Base-by-base conservation (phyloP, 306 rosid genomes). In the Macrotyloma uniflorum region DNA sequence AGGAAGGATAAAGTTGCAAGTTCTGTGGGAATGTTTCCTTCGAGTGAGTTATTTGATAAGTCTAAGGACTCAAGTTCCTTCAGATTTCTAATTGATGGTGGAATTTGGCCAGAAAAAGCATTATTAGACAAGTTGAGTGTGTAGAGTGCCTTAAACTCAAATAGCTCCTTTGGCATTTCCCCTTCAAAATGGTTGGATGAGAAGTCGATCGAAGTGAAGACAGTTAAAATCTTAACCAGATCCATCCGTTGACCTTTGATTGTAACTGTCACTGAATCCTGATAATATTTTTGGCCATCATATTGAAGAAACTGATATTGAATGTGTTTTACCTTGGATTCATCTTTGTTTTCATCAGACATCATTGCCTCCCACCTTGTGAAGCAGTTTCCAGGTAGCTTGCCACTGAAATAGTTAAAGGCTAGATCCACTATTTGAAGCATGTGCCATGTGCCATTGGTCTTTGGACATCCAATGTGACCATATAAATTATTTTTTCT, bases 381-480 rank as follows among this genome's bases (percentile, higher is more conserved):
- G 78, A 89, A 63, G 69, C 14, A 47, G 45, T 3, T 67, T 64
- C 45, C 70, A 5, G 83, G 92, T 46, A 89, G 35, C 11, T 12
- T 0, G 0, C 88, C 89, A 6, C 4, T 80, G 42, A 89, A 89
- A 30, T 64, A 64, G 78, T 89, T 91, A 45, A 19, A 55, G 40
- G 91, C 88, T 0, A 89, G 1, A 54, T 91, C 89, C 33, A 83
- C 28, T 57, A 89, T 87, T 43, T 86, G 90, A 74, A 89, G 90
- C 72, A 0, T 81, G 0, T 5, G 23, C 92, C 90, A 88, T 8
- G 63, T 66, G 0, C 65, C 70, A 24, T 0, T 62, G 43, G 10
- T 8, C 0, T 73, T 67, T 5, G 30, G 55, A 33, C 92, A 90
- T 75, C 59, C 85, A 62, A 88, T 11, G 12, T 6, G 0, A 5